Conservation (phyloP, 1,284 basidiomycete genomes). For the Pterulicium gracile region DNA sequence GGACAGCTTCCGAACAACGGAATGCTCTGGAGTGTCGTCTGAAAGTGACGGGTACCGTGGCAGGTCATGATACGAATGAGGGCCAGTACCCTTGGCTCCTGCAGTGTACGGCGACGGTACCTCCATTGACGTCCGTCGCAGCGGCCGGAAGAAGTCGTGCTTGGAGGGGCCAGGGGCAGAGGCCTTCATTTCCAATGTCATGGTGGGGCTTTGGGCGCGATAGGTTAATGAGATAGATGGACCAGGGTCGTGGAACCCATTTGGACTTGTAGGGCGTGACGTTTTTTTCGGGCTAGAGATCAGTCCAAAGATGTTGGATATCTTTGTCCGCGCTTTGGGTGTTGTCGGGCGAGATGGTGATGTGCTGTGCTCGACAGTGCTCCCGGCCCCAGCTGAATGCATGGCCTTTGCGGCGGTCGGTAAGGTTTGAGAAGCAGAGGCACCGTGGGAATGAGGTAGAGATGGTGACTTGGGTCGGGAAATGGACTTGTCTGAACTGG, state of each 20-base stretch:
- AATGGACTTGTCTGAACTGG: no score
- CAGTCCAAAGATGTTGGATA: background rate
- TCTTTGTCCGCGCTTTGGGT: background rate
- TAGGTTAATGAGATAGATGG: background rate
- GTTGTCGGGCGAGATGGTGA: background rate
- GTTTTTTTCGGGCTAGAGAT: background rate
- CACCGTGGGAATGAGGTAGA: no score
- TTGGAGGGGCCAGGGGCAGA: background rate
- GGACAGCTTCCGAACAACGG: constrained; percentile 9
- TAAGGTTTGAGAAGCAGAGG: no score
- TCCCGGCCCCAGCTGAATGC: no score
- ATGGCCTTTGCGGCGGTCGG: no score
- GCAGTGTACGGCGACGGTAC: no score
- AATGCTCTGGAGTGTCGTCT: constrained; percentile 4
- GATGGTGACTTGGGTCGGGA: no score
- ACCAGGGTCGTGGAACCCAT: background rate
- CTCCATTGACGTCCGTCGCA: background rate
- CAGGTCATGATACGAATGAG: constrained; percentile 6
- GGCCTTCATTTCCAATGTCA: background rate
- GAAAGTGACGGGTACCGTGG: constrained; percentile 3
- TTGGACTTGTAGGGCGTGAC: background rate
- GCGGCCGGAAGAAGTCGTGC: background rate
- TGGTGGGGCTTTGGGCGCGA: background rate
- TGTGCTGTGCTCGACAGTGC: background rate
- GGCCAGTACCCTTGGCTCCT: no score